Percentiles rank a stretch among this genome's conserved stretches.
Conservation (phyloP, 306 rosid genomes). For the Acmispon strigosus region DNA sequence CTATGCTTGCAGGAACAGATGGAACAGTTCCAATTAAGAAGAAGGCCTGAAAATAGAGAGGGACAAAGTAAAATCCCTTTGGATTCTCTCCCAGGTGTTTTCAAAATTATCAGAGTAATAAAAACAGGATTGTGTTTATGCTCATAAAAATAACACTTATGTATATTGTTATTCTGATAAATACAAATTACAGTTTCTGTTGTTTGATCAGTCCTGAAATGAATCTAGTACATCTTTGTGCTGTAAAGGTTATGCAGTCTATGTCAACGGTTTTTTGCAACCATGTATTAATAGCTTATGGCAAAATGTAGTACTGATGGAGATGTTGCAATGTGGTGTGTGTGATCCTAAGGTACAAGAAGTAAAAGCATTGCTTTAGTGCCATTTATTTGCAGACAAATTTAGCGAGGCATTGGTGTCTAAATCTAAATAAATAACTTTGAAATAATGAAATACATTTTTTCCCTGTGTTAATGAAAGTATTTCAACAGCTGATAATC, state of each 20-base stretch:
- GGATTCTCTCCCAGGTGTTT: background rate
- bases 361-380: background rate
- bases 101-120: slow-evolving; percentile 15
- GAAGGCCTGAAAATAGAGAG: slow-evolving; percentile 11
- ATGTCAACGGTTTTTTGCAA: background rate
- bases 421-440: background rate
- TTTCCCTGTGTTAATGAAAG: no score
- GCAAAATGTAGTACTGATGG: background rate
- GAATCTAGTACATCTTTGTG: background rate
- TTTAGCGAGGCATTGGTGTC: slow-evolving; percentile 10
- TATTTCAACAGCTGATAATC: no score
- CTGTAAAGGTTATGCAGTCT: background rate
- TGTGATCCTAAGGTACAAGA: slow-evolving; percentile 1
- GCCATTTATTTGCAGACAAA: slow-evolving; percentile 4
- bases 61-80: background rate
- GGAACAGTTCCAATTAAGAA: slow-evolving; percentile 51
- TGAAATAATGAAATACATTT: background rate
- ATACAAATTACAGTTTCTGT: slow-evolving; percentile 16
- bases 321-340: slow-evolving; percentile 17
- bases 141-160: slow-evolving; percentile 7
- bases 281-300: background rate
- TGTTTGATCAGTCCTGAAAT: no score
- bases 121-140: slow-evolving; percentile 15
- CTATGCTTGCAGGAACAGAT: slow-evolving; percentile 74
- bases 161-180: slow-evolving; percentile 27